phyloP scores from a whole-genome alignment of 768 basidiomycete species.

The Hericium coralloides region DNA sequence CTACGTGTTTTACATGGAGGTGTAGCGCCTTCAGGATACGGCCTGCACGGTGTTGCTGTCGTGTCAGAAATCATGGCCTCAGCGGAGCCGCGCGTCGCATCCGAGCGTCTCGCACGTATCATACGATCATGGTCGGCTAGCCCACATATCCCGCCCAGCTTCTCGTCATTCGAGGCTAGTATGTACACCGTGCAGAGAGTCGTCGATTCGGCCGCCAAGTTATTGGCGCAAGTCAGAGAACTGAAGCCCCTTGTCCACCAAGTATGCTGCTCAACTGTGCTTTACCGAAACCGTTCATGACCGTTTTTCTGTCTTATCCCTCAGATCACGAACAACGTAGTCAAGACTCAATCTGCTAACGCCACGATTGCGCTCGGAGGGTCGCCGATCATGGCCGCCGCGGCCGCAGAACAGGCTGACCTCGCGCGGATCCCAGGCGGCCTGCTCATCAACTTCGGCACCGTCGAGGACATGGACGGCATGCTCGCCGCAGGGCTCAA shows the following conservation, averaged over 20 bases:
- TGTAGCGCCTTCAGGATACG: conserved; percentile 44
- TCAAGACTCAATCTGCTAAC: conserved; percentile 85
- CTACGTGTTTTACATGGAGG: conserved; percentile 68
- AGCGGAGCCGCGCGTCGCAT: conserved; percentile 39
- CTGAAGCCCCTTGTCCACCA: conserved; percentile 75
- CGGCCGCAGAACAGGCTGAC: conserved; percentile 74
- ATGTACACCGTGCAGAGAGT: conserved; percentile 27
- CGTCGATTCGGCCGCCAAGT: conserved; percentile 31
- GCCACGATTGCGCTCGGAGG: conserved; percentile 80
- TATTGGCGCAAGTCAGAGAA: conserved; percentile 45
- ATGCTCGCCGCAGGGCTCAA: conserved; percentile 66
- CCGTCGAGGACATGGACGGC: conserved; percentile 56
- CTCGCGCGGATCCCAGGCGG: conserved; percentile 56
- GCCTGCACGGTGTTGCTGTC: conserved; percentile 78
- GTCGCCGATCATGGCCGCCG: conserved; percentile 92
- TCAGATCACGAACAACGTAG: conserved; percentile 92
- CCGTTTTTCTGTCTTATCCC: neutral
- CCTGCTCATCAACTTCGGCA: conserved; percentile 84
- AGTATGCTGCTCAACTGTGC: conserved; percentile 26
- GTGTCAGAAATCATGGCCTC: conserved; percentile 82
- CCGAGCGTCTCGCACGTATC: conserved; percentile 35
- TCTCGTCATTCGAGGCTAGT: conserved; percentile 9
- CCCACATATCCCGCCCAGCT: conserved; percentile 8
- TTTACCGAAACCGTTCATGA: neutral
- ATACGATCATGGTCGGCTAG: conserved; percentile 33